Percentiles rank a stretch among this genome's conserved stretches.
phyloP scores from a whole-genome alignment of 2,329 filamentous ascomycete genomes.

The Atkinsonella texensis region DNA sequence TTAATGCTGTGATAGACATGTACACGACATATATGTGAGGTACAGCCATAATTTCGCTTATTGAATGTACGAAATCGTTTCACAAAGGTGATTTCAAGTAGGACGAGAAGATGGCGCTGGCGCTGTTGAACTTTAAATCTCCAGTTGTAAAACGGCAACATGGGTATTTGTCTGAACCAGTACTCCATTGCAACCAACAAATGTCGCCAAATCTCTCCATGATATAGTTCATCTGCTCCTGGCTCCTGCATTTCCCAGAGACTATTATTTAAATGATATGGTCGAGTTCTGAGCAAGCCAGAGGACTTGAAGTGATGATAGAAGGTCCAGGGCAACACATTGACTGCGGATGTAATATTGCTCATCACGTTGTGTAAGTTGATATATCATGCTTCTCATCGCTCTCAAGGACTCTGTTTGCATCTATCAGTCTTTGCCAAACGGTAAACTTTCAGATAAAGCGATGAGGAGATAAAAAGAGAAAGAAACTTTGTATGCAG shows the following conservation, averaged over 20 bases:
- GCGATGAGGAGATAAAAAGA: not conserved
- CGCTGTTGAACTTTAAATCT: not conserved
- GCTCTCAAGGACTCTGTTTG: constrained; percentile 36
- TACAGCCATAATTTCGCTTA: too few species aligned
- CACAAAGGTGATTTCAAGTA: too few species aligned
- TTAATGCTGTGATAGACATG: too few species aligned
- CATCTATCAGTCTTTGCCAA: constrained; percentile 2
- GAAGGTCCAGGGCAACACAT: too few species aligned
- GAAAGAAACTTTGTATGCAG: not conserved
- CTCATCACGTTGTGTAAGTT: constrained; percentile 16
- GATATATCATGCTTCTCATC: constrained; percentile 43
- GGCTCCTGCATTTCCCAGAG: not conserved
- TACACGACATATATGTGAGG: too few species aligned
- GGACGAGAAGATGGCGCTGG: too few species aligned
- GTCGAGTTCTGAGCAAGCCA: not conserved
- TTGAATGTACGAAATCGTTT: too few species aligned
- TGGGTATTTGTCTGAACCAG: not conserved
- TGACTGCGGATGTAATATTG: too few species aligned
- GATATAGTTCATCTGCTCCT: not conserved
- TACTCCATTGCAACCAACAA: not conserved
- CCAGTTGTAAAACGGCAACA: not conserved
- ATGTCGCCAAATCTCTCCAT: not conserved
- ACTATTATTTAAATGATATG: not conserved
- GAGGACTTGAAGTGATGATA: not conserved
- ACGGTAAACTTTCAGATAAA: not conserved